Evolutionary conservation across 352 stramenopile genomes (phyloP), one percentile per base, ranked within the genome.

Genomic region (Phytophthora kernoviae): DNA sequence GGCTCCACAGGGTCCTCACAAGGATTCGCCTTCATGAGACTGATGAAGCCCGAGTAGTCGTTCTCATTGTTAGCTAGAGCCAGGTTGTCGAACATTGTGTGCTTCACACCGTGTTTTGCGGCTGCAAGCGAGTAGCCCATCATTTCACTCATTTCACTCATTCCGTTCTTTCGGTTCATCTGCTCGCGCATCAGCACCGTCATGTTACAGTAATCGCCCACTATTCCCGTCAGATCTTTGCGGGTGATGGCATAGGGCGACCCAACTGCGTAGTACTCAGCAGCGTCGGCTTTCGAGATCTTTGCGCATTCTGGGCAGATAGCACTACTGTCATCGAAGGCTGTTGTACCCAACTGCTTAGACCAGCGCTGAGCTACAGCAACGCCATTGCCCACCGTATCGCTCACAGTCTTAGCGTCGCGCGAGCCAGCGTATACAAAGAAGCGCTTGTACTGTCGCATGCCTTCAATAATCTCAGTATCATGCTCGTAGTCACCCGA

Each of bases 361-460:
- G 70, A 70, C 67, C 65, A 79, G 12, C 79, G 77, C 73, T 93
- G 83, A 2, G 79, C 81, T 0, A 93, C 56, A 9, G 69, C 81
- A n/a, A 84, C 58, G 9, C 83, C 72, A 7, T 71, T 43, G 5
- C 26, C 32, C 1, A 93, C 77, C 0, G 68, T 51, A 32, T 87
- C 81, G 14, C 27, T 81, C 20, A 90, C 70, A 4, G 61, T 62
- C 10, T 36, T 44, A 4, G 62, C 5, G 7, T 70, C 44, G 7
- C 80, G 79, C 41, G 56, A 54, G 30, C 83, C 83, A 57, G 81
- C 62, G 61, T 92, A 93, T 54, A 95, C 83, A 49, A 88, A 90
- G 50, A 93, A 91, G 22, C 59, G 75, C 59, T 95, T 95, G 65
- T 92, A 90, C 54, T 91, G 80, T 11, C 80, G 78, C 40, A 92